A percentile compares a stretch with the other conserved stretches of the same genome.
Conservation (phyloP, 1,284 basidiomycete genomes). For the Rhodotorula glutinis region DNA sequence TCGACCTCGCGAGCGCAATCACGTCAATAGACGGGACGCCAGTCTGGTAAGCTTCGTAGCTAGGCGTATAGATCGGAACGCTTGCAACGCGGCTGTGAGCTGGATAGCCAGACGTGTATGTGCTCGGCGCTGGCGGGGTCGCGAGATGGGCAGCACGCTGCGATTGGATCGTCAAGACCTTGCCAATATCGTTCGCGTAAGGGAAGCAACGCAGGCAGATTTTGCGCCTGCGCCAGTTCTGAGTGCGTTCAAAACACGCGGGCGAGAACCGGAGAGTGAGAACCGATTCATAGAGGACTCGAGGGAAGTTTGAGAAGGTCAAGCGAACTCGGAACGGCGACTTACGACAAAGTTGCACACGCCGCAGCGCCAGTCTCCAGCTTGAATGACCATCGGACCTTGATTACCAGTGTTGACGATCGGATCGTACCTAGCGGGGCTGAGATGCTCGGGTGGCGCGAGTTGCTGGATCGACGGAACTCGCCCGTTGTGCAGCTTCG, state of each 20-base stretch:
- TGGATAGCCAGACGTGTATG: neutral
- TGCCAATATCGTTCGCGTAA: slow-evolving; percentile 34
- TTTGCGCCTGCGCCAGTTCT: slow-evolving; percentile 47
- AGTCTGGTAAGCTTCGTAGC: neutral
- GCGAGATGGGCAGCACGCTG: slow-evolving; percentile 24
- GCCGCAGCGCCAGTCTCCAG: slow-evolving; percentile 48
- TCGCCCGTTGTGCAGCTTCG: slow-evolving; percentile 30
- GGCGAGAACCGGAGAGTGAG: neutral
- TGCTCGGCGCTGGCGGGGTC: neutral
- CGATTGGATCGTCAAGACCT: slow-evolving; percentile 32
- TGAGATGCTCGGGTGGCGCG: slow-evolving; percentile 14
- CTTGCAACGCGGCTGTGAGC: neutral
- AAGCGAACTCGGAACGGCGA: neutral
- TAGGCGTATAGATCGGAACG: neutral
- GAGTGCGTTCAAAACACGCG: neutral
- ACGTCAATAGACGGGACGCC: neutral
- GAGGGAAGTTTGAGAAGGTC: neutral
- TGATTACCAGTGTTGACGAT: slow-evolving; percentile 45
- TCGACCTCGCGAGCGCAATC: neutral
- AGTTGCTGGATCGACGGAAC: slow-evolving; percentile 29
- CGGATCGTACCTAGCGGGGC: slow-evolving; percentile 7
- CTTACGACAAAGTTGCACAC: slow-evolving; percentile 45
- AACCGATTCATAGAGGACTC: no score
- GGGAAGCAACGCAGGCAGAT: slow-evolving; percentile 9
- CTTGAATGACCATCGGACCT: slow-evolving; percentile 47